phyloP scores from a whole-genome alignment of 1,284 basidiomycete genomes.

The Heliocybe sulcata region DNA sequence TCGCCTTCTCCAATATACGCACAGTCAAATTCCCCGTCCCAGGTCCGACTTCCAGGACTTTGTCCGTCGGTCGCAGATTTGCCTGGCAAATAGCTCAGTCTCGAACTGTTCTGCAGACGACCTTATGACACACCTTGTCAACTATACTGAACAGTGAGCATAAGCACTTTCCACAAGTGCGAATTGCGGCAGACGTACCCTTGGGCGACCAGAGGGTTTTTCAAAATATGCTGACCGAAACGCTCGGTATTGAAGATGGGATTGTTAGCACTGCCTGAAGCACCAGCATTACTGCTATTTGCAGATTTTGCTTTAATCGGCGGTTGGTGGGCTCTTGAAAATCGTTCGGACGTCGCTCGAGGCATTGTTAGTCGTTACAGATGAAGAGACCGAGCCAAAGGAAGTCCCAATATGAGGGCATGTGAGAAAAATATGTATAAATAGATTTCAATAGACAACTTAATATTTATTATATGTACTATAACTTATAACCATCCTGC shows the following conservation, averaged over 20 bases:
- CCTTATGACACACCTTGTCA: conserved; percentile 43
- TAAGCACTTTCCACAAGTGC: conserved; percentile 5
- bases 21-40: conserved; percentile 98
- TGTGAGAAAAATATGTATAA: too few species aligned
- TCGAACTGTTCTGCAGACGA: background rate
- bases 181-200: conserved; percentile 45
- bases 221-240: conserved; percentile 97
- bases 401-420: background rate
- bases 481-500: too few species aligned
- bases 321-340: conserved; percentile 70
- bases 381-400: too few species aligned
- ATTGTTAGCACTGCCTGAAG: conserved; percentile 48
- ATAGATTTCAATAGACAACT: too few species aligned
- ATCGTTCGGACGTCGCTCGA: conserved; percentile 81
- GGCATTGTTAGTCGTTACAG: conserved; percentile 53
- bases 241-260: conserved; percentile 91
- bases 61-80: conserved; percentile 89
- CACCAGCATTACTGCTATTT: conserved; percentile 33
- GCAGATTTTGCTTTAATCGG: conserved; percentile 45
- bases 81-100: conserved; percentile 43
- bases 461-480: too few species aligned
- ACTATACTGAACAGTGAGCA: conserved; percentile 56
- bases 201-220: conserved; percentile 88
- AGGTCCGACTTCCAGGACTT: conserved; percentile 96
- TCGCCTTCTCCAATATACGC: conserved; percentile 89